A percentile compares a stretch with the other conserved stretches of the same genome.
Conservation (phyloP, 192 early-diverging fungal species). For the Podila verticillata region DNA sequence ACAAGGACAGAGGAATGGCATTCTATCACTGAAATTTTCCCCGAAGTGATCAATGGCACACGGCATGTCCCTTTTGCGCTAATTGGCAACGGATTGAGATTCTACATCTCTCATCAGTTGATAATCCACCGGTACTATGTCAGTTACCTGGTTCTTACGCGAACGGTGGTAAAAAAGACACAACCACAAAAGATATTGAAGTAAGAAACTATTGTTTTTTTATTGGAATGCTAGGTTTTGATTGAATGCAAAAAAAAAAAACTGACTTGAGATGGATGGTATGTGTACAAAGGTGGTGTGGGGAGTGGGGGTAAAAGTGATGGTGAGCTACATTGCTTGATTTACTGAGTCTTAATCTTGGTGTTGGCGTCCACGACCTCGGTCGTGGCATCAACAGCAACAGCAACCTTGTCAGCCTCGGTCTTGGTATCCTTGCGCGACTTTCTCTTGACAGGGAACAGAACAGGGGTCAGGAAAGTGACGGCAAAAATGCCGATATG, state of each 20-base stretch:
- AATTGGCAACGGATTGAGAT: too few species aligned
- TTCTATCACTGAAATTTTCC: too few species aligned
- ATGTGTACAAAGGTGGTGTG: neutral
- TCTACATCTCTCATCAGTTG: too few species aligned
- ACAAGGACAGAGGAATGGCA: too few species aligned
- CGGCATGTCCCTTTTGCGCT: too few species aligned
- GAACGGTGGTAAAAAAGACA: too few species aligned
- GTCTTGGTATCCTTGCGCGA: conserved; percentile 18
- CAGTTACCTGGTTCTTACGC: too few species aligned
- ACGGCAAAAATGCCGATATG: conserved; percentile 66
- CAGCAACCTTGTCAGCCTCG: conserved; percentile 22
- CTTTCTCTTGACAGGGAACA: conserved; percentile 45
- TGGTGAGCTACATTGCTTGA: neutral
- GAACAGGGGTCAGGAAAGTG: conserved; percentile 21
- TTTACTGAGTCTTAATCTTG: conserved; percentile 34
- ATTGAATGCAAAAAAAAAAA: neutral
- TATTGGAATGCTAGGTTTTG: neutral
- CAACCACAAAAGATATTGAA: too few species aligned
- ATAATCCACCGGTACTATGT: too few species aligned
- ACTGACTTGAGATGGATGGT: neutral
- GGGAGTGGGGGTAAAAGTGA: neutral
- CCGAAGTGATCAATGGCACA: too few species aligned
- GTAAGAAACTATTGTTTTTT: neutral
- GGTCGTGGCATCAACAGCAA: conserved; percentile 12
- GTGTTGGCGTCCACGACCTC: conserved; percentile 11